Percentiles rank a stretch among this genome's conserved stretches.
Evolutionary conservation across 2,329 filamentous ascomycete genomes (phyloP).

Genomic region (Teratosphaeria nubilosa): DNA sequence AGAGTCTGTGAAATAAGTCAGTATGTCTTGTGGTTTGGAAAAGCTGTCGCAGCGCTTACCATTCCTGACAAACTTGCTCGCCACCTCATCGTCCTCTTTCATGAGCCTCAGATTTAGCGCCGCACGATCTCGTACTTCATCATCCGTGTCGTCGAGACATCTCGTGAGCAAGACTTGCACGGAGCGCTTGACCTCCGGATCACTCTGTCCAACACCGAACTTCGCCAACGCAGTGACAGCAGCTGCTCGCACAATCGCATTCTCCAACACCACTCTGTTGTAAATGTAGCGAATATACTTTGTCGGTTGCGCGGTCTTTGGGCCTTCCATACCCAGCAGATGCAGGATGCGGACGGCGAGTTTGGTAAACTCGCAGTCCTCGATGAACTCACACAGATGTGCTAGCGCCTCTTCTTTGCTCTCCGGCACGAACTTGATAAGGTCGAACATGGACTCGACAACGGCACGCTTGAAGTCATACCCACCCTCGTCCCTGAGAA

Average conservation of each 20-base stretch:
- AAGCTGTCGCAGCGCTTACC: constrained; percentile 38
- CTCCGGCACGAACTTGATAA: constrained; percentile 97
- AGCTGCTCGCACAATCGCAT: constrained; percentile 87
- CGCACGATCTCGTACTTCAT: constrained; percentile 92
- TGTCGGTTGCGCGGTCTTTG: constrained; percentile 87
- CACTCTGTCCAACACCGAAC: constrained; percentile 93
- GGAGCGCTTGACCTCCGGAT: constrained; percentile 91
- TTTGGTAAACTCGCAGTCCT: constrained; percentile 99
- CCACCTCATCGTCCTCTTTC: constrained; percentile 71
- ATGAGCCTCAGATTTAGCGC: constrained; percentile 87
- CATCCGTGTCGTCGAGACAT: constrained; percentile 92
- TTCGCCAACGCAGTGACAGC: constrained; percentile 93
- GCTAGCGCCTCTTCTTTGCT: constrained; percentile 72
- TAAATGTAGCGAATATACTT: constrained; percentile 99
- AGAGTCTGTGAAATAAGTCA: constrained; percentile 51
- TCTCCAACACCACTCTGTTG: constrained; percentile 94
- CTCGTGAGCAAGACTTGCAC: constrained; percentile 85
- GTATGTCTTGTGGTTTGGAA: not conserved
- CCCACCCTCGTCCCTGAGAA: constrained; percentile 88
- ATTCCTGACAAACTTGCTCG: constrained; percentile 83
- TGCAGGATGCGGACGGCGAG: constrained; percentile 91
- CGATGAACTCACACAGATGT: constrained; percentile 96
- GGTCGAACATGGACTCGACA: constrained; percentile 97
- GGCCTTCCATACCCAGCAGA: constrained; percentile 85
- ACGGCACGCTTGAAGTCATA: constrained; percentile 98